A percentile compares a stretch with the other conserved stretches of the same genome.
Evolutionary conservation across 306 rosid species (phyloP).

Genomic region (Potentilla sterilis): DNA sequence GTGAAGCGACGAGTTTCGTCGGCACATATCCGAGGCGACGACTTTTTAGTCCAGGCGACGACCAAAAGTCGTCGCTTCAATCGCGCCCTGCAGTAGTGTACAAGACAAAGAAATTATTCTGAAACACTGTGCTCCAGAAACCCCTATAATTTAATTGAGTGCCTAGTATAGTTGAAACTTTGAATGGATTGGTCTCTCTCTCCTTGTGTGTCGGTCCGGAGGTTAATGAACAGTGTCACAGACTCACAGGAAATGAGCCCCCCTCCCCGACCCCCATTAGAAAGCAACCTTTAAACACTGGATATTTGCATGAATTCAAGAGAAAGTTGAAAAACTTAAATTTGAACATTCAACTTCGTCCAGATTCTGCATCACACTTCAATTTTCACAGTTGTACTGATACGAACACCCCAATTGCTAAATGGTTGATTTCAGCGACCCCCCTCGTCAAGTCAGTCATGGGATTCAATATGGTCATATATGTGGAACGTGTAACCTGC

Average conservation of each 20-base stretch:
- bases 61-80: too few species aligned
- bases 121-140: background rate
- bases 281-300: slow-evolving; percentile 19
- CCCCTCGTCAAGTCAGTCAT: background rate
- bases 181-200: slow-evolving; percentile 12
- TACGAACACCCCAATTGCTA: background rate
- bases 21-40: too few species aligned
- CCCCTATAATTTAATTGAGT: background rate
- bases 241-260: slow-evolving; percentile 8
- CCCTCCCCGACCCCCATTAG: slow-evolving; percentile 5
- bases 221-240: slow-evolving; percentile 26
- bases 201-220: slow-evolving; percentile 11
- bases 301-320: slow-evolving; percentile 17
- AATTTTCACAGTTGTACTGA: background rate
- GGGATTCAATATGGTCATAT: background rate
- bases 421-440: background rate
- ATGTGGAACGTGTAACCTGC: background rate
- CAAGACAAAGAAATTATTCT: slow-evolving; percentile 55
- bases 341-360: slow-evolving; percentile 5
- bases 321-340: background rate
- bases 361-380: background rate
- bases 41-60: too few species aligned
- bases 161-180: slow-evolving; percentile 4
- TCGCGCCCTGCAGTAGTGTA: too few species aligned
- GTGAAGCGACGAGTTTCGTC: too few species aligned